Base-by-base conservation (phyloP, 306 rosid species). In the Gleditsia sinensis region DNA sequence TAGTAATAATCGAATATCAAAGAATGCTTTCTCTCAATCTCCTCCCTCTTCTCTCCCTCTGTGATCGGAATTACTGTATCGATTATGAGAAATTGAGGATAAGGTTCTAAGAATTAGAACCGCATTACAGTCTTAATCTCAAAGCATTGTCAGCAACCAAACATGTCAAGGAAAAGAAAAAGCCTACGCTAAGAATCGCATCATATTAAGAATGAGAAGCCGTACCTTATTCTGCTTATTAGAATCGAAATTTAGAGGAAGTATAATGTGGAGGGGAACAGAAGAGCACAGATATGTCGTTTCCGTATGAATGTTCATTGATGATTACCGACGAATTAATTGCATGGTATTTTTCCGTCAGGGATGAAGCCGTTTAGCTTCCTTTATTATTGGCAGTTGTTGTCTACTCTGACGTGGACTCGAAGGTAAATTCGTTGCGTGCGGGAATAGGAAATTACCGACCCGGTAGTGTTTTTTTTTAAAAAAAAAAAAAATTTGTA, bases 251-350 rank as follows among this genome's bases (percentile, higher is more conserved):
- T 7, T 34, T 19, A 10, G 48, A 17, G 9, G 67, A 17, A 17
- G 67, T 32, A 1, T 16, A 32, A 58, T 14, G 23, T 11, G 1
- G 37, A n/a, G 65, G 20, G 21, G 64, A 28, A 28, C 5, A 10
- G 27, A 1, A 19, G 30, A 61, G 27, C 48, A 34, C 19, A 9
- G 46, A 19, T 61, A 32, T 60, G 66, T 60, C 66, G 66, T 27
- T 60, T 60, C 66, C 45, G 42, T n/a, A 60, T 60, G 6, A 60
- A 60, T 61, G 67, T 11, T 36, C 48, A 61, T 61, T 28, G 36
- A 61, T 61, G 67, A 61, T 13, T 17, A 61, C 45, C n/a, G 5
- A 61, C 28, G 30, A 11, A 34, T 61, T 27, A 9, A 59, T 40
- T 36, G 67, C 67, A 9, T 61, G 46, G 67, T 30, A 36, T n/a